These are phyloP conservation scores for Botrytis elliptica DNA, from an alignment of 2,329 filamentous ascomycete species.

Conservation along the genomic window DNA sequence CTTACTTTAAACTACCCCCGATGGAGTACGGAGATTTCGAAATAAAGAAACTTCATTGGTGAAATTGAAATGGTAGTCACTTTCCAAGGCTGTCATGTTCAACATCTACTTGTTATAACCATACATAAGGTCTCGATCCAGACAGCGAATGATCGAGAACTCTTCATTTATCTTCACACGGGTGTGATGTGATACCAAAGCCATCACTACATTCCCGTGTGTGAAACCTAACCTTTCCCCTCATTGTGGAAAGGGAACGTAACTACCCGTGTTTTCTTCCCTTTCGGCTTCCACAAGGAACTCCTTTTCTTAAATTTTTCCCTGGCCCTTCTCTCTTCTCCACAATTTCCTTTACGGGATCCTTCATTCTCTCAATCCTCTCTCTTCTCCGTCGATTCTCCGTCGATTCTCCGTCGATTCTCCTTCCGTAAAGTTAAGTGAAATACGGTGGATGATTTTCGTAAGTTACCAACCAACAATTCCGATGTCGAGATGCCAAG, in stretches of 20 bases:
- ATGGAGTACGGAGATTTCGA: constrained; percentile 9
- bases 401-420: background rate
- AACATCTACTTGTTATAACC: constrained; percentile 2
- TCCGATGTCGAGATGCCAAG: constrained; percentile 21
- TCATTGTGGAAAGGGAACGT: constrained; percentile 8
- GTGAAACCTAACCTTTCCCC: constrained; percentile 17
- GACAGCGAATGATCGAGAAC: constrained; percentile 3
- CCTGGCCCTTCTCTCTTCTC: background rate
- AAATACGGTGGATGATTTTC: constrained; percentile 18
- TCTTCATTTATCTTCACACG: constrained; percentile 15
- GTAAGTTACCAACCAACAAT: constrained; percentile 14
- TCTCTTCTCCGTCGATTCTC: background rate
- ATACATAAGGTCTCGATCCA: constrained; percentile 3
- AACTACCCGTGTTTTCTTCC: constrained; percentile 18
- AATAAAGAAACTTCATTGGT: constrained; percentile 12
- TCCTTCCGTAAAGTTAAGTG: constrained; percentile 14
- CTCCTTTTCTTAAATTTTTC: background rate
- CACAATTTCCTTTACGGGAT: constrained; percentile 2
- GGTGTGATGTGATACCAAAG: constrained; percentile 16
- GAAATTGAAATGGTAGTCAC: background rate
- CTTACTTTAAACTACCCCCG: constrained; percentile 6
- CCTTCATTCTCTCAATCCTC: background rate
- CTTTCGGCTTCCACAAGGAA: constrained; percentile 20
- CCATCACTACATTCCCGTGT: constrained; percentile 21
- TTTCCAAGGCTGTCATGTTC: background rate